Evolutionary conservation across 2,329 filamentous ascomycete species (phyloP).

Genomic region (Claviceps lovelessii): DNA sequence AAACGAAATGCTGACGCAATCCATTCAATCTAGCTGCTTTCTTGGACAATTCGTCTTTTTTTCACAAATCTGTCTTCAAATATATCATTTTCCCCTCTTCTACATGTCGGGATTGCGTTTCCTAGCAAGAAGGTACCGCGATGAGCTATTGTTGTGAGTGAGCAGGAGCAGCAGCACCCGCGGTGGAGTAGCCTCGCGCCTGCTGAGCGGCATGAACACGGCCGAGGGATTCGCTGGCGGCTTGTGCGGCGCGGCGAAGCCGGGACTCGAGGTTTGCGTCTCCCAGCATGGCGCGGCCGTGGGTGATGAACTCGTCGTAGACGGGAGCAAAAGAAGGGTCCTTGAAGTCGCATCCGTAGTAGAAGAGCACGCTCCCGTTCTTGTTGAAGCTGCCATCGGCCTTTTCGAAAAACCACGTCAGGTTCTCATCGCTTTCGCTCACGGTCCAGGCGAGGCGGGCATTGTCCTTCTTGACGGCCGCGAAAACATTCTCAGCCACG

Average conservation of each 20-base stretch:
- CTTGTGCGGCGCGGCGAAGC: constrained; percentile 61
- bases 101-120: too few species aligned
- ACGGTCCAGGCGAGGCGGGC: constrained; percentile 92
- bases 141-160: neutral
- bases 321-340: constrained; percentile 63
- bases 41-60: too few species aligned
- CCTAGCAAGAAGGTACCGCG: too few species aligned
- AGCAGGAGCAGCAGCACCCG: neutral
- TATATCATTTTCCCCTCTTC: neutral
- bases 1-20: too few species aligned
- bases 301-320: constrained; percentile 70
- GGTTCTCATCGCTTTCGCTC: constrained; percentile 86
- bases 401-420: constrained; percentile 98
- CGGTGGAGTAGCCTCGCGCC: constrained; percentile 10
- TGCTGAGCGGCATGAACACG: constrained; percentile 11
- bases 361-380: constrained; percentile 84
- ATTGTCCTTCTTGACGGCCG: constrained; percentile 85
- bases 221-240: constrained; percentile 40
- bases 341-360: constrained; percentile 76
- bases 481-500: constrained; percentile 88
- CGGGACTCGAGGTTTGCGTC: constrained; percentile 81
- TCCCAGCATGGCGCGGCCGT: constrained; percentile 76
- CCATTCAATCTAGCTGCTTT: too few species aligned
- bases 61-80: too few species aligned
- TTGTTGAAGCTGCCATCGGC: constrained; percentile 80